Conservation (phyloP, 345 rosid genomes). For the Aquilaria malaccensis region DNA sequence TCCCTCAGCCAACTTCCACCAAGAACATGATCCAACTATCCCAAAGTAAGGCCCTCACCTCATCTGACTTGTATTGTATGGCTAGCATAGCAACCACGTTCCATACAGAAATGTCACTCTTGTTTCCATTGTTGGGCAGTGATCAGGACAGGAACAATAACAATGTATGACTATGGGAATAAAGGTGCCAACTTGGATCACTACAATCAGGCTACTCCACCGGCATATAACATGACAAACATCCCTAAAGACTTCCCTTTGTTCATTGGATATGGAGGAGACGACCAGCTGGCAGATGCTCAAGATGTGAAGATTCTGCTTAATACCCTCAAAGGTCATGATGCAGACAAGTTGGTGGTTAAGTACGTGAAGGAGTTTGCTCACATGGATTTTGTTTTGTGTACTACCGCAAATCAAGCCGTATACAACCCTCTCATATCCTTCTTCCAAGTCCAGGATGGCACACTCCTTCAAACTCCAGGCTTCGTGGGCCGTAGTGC, state of each 20-base stretch:
- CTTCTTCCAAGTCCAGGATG: constrained; percentile 13
- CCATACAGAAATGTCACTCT: background rate
- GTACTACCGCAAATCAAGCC: constrained; percentile 24
- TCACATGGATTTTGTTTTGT: constrained; percentile 42
- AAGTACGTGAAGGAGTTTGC: constrained; percentile 30
- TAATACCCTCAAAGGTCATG: constrained; percentile 29
- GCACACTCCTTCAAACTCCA: constrained; percentile 13
- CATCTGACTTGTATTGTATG: too few relatives aligned
- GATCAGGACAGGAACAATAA: constrained; percentile 35
- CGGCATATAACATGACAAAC: constrained; percentile 30
- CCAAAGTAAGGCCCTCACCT: background rate
- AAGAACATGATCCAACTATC: too few relatives aligned
- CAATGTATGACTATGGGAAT: constrained; percentile 41
- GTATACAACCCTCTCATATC: constrained; percentile 34
- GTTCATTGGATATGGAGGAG: constrained; percentile 39
- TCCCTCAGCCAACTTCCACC: too few relatives aligned
- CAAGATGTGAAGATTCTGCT: constrained; percentile 33
- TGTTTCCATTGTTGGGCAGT: constrained; percentile 12
- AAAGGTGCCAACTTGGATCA: constrained; percentile 32
- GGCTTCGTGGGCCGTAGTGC: background rate
- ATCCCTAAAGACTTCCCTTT: constrained; percentile 43
- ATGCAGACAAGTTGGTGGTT: constrained; percentile 29
- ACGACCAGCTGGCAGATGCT: constrained; percentile 33
- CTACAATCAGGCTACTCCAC: constrained; percentile 47
- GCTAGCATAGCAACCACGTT: background rate